A percentile compares a stretch with the other conserved stretches of the same genome.
Conservation (phyloP, 352 stramenopile genomes). For the Globisporangium ultimum region DNA sequence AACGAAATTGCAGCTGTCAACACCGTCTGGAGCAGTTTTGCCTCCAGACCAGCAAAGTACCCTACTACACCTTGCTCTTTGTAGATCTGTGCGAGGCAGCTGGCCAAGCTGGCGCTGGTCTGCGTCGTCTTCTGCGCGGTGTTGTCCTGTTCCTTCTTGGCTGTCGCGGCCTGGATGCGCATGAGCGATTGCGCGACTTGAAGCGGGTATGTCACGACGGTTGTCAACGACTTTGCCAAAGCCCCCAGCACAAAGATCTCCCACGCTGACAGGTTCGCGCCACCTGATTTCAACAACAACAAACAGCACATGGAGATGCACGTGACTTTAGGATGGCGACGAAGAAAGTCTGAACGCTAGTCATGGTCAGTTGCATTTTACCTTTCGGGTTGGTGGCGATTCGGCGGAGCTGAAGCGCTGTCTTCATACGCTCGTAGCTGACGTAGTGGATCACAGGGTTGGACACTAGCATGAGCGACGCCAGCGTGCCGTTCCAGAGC, state of each 20-base stretch:
- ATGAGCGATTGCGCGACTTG: conserved; percentile 92
- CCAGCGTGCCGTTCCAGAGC: conserved; percentile 90
- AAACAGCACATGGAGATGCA: neutral
- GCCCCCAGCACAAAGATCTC: conserved; percentile 92
- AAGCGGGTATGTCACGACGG: conserved; percentile 92
- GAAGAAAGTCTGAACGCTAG: too few relatives aligned
- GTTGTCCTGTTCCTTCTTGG: conserved; percentile 9
- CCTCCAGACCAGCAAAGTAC: conserved; percentile 90
- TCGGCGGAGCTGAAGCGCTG: conserved; percentile 45
- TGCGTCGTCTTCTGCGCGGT: neutral
- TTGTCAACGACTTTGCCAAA: conserved; percentile 91
- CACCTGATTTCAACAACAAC: neutral
- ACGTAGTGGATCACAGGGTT: conserved; percentile 97
- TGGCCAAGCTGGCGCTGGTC: conserved; percentile 16
- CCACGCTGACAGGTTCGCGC: conserved; percentile 44
- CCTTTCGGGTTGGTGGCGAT: conserved; percentile 12
- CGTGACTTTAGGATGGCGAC: too few relatives aligned
- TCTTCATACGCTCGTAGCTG: conserved; percentile 92
- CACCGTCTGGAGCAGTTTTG: conserved; percentile 94
- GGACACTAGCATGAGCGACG: conserved; percentile 91
- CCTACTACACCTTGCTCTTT: conserved; percentile 65
- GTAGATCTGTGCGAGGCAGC: conserved; percentile 54
- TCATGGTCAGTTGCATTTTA: neutral
- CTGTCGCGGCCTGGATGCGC: conserved; percentile 47
- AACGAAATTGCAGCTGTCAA: conserved; percentile 92